phyloP scores from a whole-genome alignment of 495 filamentous ascomycete species.

The Penicillium pancosmium region DNA sequence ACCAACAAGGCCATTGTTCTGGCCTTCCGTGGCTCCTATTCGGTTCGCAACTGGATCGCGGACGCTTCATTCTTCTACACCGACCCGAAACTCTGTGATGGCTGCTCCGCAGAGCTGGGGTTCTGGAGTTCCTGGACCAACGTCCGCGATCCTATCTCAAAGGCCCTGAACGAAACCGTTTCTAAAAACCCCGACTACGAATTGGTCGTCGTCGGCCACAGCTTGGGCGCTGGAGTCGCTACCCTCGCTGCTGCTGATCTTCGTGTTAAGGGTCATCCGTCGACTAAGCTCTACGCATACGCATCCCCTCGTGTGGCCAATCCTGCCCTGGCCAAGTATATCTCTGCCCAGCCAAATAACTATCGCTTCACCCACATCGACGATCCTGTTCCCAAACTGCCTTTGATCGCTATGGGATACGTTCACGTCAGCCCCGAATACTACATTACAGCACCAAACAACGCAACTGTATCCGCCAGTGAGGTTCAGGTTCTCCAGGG shows the following conservation, averaged over 20 bases:
- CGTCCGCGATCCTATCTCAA: conserved; percentile 39
- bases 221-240: conserved; percentile 64
- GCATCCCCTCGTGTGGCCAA: conserved; percentile 68
- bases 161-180: conserved; percentile 34
- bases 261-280: conserved; percentile 42
- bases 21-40: conserved; percentile 65
- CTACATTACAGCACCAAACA: conserved; percentile 47
- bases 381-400: conserved; percentile 66
- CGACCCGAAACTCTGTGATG: conserved; percentile 46
- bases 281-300: conserved; percentile 59
- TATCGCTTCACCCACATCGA: conserved; percentile 66
- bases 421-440: conserved; percentile 67
- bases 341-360: conserved; percentile 55
- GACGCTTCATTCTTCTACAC: conserved; percentile 49
- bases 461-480: conserved; percentile 33
- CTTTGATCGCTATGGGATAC: conserved; percentile 57
- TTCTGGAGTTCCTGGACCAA: conserved; percentile 57
- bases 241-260: conserved; percentile 61
- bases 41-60: conserved; percentile 66
- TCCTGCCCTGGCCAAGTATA: conserved; percentile 50
- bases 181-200: conserved; percentile 49
- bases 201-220: conserved; percentile 63
- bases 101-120: conserved; percentile 53
- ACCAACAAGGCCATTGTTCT: conserved; percentile 62
- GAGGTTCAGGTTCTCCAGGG: conserved; percentile 40